Evolutionary conservation across 805 yeast species (phyloP), one percentile per base, ranked within the genome.

Genomic region (Teunomyces panamensis): DNA sequence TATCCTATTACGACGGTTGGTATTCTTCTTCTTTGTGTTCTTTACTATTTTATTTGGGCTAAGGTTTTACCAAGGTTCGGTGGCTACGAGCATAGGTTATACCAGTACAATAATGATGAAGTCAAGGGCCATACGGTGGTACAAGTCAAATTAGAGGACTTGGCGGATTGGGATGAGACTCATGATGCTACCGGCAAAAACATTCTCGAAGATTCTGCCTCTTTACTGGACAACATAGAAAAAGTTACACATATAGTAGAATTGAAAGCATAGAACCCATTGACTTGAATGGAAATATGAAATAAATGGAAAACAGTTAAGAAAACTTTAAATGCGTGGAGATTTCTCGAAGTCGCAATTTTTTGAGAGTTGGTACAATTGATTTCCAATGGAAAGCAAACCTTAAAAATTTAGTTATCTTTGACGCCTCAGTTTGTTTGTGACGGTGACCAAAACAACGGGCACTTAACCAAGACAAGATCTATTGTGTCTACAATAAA

Each of bases 1-100:
- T 72, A 73, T 50, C 71, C 75, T n/a, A 51, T 71, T 11, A 62
- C 67, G 10, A 63, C 72, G 2, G 55, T 72, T 44, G 74, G 74
- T 1, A 46, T 73, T 2, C 47, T 72, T 17, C 27, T 47, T 3
- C 44, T 65, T 4, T 73, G 76, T 56, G 55, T 60, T 29, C 46
- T 44, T 8, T 73, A 73, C 48, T 73, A 71, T 50, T 51, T 52
- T 43, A 48, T 71, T 8, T 73, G 76, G 77, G 62, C 65, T 2
- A 56, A 50, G 14, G 43, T 70, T 5, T 59, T 71, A 32, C 77
- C 77, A 24, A 60, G 50, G 17, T 5, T 64, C n/a, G 67, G 64
- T 4, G 50, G 55, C 1, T 73, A 70, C 54, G 54, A 48, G 10
- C 72, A 68, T 52, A 62, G 76, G 51, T 49, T 56, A 11, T 54